Conservation (phyloP, 106 monocot species). For the Chionographis japonica region DNA sequence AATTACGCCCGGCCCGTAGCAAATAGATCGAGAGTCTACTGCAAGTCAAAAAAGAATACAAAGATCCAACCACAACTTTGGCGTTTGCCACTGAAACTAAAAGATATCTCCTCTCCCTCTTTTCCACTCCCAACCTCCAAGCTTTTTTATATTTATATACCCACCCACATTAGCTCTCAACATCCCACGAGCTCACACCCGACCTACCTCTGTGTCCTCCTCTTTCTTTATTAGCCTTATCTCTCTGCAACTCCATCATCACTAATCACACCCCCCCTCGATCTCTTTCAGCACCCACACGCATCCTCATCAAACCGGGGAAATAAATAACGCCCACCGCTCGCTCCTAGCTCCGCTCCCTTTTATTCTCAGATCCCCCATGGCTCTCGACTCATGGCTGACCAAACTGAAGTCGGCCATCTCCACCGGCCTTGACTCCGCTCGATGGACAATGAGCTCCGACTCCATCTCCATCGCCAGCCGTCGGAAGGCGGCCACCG, state of each 20-base stretch:
- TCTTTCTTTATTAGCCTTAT: neutral
- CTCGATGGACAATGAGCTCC: conserved; percentile 2
- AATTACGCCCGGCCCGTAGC: too few species aligned
- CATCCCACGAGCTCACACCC: neutral
- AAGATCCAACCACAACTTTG: too few species aligned
- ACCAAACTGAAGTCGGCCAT: conserved; percentile 26
- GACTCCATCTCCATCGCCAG: neutral
- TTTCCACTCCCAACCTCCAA: too few species aligned
- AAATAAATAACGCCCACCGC: neutral
- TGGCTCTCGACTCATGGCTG: conserved; percentile 63
- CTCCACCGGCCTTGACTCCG: neutral
- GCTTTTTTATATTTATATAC: too few species aligned
- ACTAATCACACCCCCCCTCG: neutral
- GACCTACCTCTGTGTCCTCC: too few species aligned
- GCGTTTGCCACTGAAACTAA: too few species aligned
- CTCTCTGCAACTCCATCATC: conserved; percentile 1
- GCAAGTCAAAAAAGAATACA: too few species aligned
- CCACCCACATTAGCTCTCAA: neutral
- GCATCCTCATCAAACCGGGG: neutral
- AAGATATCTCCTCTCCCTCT: too few species aligned
- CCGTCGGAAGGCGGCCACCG: neutral
- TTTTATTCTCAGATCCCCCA: conserved; percentile 1
- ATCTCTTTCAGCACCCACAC: neutral
- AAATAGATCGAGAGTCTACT: too few species aligned
- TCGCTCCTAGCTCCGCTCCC: neutral